Conservation (phyloP, 208 protist genomes). For the Trypanosoma vivax region DNA sequence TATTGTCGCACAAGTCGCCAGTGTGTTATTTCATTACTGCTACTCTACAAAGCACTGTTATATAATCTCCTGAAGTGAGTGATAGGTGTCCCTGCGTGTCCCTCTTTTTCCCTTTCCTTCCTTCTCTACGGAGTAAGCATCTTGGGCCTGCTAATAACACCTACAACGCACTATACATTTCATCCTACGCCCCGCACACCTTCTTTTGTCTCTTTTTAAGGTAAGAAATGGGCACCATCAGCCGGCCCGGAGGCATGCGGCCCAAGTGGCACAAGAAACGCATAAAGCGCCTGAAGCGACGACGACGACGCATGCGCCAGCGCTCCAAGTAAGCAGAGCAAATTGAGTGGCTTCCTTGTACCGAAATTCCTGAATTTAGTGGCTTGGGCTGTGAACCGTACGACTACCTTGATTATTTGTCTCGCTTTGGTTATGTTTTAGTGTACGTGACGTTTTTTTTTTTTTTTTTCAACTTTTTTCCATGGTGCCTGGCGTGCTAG, state of each 20-base stretch:
- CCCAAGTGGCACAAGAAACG: conserved; percentile 91
- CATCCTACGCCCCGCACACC: not conserved
- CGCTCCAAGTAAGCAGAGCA: conserved; percentile 72
- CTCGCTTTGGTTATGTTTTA: conserved; percentile 5
- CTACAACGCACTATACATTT: too few species aligned
- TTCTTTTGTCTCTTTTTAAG: not conserved
- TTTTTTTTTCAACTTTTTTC: conserved; percentile 8
- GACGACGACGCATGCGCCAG: conserved; percentile 83
- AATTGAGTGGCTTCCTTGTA: not conserved
- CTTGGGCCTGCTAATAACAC: too few species aligned
- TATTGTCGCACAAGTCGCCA: too few species aligned
- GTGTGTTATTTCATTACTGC: too few species aligned
- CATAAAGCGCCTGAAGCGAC: conserved; percentile 87
- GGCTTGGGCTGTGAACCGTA: too few species aligned
- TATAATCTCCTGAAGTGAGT: too few species aligned
- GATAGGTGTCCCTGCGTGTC: too few species aligned
- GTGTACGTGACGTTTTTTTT: not conserved
- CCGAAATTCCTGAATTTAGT: not conserved
- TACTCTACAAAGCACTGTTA: too few species aligned
- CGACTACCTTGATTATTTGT: conserved; percentile 2
- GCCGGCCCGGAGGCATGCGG: conserved; percentile 81
- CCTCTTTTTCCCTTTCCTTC: too few species aligned
- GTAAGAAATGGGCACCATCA: conserved; percentile 72
- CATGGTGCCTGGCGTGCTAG: not conserved
- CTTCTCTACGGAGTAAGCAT: too few species aligned